phyloP scores from a whole-genome alignment of 768 basidiomycete species.

The Boletus bicolor region DNA sequence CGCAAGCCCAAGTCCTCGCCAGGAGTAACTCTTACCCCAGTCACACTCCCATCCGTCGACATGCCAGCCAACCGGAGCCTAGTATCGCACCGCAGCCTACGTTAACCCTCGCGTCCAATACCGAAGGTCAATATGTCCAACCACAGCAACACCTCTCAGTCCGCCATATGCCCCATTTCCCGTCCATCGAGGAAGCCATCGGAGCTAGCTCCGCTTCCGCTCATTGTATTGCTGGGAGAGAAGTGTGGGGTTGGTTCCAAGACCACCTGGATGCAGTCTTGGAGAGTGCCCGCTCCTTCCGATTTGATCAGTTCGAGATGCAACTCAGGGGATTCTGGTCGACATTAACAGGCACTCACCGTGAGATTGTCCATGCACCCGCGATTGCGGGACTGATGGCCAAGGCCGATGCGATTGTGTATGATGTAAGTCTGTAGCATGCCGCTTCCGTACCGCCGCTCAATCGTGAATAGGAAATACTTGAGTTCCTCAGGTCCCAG shows the following conservation, averaged over 20 bases:
- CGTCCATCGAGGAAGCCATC: constrained; percentile 82
- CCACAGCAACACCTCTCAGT: constrained; percentile 59
- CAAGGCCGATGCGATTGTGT: constrained; percentile 85
- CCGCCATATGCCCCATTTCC: constrained; percentile 76
- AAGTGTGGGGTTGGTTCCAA: constrained; percentile 91
- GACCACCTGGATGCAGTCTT: constrained; percentile 83
- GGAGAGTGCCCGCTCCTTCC: constrained; percentile 70
- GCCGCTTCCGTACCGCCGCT: constrained; percentile 10
- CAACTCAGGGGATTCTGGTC: constrained; percentile 86
- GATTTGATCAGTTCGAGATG: constrained; percentile 90
- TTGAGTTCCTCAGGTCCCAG: constrained; percentile 80
- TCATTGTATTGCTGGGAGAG: constrained; percentile 75
- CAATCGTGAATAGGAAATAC: constrained; percentile 62
- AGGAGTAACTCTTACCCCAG: constrained; percentile 59
- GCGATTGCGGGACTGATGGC: constrained; percentile 87
- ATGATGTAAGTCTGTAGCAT: constrained; percentile 66
- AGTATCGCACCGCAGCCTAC: constrained; percentile 54
- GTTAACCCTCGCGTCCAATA: constrained; percentile 49
- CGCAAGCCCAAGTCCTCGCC: constrained; percentile 66
- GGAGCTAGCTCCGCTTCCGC: constrained; percentile 70
- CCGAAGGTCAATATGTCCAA: constrained; percentile 44
- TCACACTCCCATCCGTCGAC: constrained; percentile 76
- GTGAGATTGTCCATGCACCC: constrained; percentile 87
- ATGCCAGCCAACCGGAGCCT: constrained; percentile 53
- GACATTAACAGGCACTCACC: constrained; percentile 64